Conservation (phyloP, 2,329 filamentous ascomycete genomes). For the Fusarium dimerum region DNA sequence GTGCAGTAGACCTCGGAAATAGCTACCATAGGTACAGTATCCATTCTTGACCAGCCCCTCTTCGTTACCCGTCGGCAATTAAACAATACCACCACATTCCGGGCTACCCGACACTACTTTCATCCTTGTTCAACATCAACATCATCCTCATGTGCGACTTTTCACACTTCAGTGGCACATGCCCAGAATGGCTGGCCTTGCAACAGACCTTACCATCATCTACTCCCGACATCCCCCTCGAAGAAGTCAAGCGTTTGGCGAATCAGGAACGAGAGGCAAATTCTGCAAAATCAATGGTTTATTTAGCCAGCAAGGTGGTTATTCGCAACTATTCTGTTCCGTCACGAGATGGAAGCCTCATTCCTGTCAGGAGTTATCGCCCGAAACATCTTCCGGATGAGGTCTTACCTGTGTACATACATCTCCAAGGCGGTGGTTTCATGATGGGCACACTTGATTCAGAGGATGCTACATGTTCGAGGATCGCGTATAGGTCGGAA, state of each 20-base stretch:
- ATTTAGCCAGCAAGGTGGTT: slow-evolving; percentile 26
- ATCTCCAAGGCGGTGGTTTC: slow-evolving; percentile 59
- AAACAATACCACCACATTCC: no score
- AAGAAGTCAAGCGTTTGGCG: slow-evolving; percentile 13
- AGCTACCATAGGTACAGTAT: no score
- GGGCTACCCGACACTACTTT: no score
- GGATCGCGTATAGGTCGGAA: slow-evolving; percentile 43
- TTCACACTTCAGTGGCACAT: slow-evolving; percentile 42
- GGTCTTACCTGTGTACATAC: slow-evolving; percentile 50
- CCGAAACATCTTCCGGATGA: slow-evolving; percentile 26
- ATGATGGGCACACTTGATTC: slow-evolving; percentile 53
- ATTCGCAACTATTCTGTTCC: slow-evolving; percentile 34
- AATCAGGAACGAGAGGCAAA: slow-evolving; percentile 18
- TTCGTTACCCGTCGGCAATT: no score
- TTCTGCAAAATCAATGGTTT: slow-evolving; percentile 7
- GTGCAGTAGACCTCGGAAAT: no score
- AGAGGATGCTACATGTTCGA: slow-evolving; percentile 54
- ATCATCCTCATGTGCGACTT: slow-evolving; percentile 24
- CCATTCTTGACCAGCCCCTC: no score
- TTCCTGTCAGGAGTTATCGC: slow-evolving; percentile 25
- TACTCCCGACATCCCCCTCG: slow-evolving; percentile 1
- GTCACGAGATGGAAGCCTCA: slow-evolving; percentile 14
- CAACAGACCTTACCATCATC: slow-evolving; percentile 23
- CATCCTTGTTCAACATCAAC: background rate
- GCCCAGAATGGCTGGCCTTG: slow-evolving; percentile 46